A percentile compares a stretch with the other conserved stretches of the same genome.
phyloP scores from a whole-genome alignment of 805 yeast species.

The Starmerella apis region DNA sequence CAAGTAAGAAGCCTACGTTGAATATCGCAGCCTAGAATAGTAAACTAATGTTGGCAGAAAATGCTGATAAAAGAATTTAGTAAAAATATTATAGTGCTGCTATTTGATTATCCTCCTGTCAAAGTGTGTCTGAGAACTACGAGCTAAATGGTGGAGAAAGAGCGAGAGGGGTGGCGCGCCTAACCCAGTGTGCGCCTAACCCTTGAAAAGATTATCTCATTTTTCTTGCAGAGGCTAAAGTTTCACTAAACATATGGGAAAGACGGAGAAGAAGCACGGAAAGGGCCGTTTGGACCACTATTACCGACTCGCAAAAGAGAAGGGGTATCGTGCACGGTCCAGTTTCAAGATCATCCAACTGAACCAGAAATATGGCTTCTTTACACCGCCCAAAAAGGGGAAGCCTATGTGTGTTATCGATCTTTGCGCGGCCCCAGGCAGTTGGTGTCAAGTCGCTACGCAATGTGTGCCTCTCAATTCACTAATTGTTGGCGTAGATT shows the following conservation, averaged over 20 bases:
- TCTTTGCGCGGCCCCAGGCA: slow-evolving; percentile 98
- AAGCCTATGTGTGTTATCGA: slow-evolving; percentile 80
- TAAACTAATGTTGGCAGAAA: too few species aligned
- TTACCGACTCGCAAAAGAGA: slow-evolving; percentile 92
- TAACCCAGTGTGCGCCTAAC: slow-evolving; percentile 3
- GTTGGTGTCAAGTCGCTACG: slow-evolving; percentile 99
- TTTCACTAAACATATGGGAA: slow-evolving; percentile 49
- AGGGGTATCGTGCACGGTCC: slow-evolving; percentile 98
- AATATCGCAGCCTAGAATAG: too few species aligned
- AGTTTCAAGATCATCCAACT: slow-evolving; percentile 91
- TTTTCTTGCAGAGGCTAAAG: slow-evolving; percentile 1
- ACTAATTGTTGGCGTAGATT: slow-evolving; percentile 94
- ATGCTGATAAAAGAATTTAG: too few species aligned
- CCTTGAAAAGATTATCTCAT: slow-evolving; percentile 16
- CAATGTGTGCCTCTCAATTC: slow-evolving; percentile 87
- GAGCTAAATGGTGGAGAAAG: not conserved
- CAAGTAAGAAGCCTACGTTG: too few species aligned
- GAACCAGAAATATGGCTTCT: slow-evolving; percentile 93
- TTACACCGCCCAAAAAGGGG: slow-evolving; percentile 65
- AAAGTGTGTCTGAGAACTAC: too few species aligned
- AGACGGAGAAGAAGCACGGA: slow-evolving; percentile 85
- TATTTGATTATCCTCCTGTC: too few species aligned
- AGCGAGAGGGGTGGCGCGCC: not conserved
- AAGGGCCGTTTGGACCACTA: slow-evolving; percentile 98
- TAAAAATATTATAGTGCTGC: too few species aligned